Evolutionary conservation across 352 stramenopile species (phyloP).

Genomic region (Halophytophthora batemanensis): DNA sequence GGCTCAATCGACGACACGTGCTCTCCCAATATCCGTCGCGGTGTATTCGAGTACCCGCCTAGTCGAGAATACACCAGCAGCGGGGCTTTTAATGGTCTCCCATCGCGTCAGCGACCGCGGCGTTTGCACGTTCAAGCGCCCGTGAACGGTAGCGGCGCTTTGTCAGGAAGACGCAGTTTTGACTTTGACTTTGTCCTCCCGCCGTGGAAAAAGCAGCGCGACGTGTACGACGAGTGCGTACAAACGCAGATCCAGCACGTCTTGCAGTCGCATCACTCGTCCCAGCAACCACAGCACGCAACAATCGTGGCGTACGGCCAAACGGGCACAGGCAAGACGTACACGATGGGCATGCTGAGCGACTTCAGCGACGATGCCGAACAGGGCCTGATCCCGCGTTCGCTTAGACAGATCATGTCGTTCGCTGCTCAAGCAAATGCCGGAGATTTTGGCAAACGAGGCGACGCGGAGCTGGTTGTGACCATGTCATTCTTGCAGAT

Average conservation of each 20-base stretch:
- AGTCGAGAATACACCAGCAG: conserved; percentile 8
- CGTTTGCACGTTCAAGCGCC: conserved; percentile 25
- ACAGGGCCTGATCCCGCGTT: conserved; percentile 62
- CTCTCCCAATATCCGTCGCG: conserved; percentile 15
- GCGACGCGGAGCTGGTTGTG: conserved; percentile 11
- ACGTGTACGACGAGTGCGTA: conserved; percentile 50
- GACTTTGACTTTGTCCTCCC: conserved; percentile 68
- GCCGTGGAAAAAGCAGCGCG: conserved; percentile 39
- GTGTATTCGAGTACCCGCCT: conserved; percentile 27
- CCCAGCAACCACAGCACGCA: conserved; percentile 22
- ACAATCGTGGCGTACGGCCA: conserved; percentile 71
- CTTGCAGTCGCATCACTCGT: conserved; percentile 23
- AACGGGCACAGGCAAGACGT: conserved; percentile 74
- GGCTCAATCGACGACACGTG: background rate
- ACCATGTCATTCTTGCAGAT: conserved; percentile 72
- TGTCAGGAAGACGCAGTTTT: conserved; percentile 38
- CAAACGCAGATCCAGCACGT: conserved; percentile 38
- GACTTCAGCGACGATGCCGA: conserved; percentile 26
- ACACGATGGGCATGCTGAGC: conserved; percentile 74
- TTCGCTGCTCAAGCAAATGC: conserved; percentile 24
- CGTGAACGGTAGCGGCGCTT: conserved; percentile 1
- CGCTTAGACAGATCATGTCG: conserved; percentile 45
- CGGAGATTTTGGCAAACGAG: conserved; percentile 1
- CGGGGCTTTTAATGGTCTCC: conserved; percentile 13
- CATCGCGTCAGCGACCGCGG: conserved; percentile 20